Base-by-base conservation (phyloP, 1,139 yeast species). In the Debaryomyces psychrophilus region DNA sequence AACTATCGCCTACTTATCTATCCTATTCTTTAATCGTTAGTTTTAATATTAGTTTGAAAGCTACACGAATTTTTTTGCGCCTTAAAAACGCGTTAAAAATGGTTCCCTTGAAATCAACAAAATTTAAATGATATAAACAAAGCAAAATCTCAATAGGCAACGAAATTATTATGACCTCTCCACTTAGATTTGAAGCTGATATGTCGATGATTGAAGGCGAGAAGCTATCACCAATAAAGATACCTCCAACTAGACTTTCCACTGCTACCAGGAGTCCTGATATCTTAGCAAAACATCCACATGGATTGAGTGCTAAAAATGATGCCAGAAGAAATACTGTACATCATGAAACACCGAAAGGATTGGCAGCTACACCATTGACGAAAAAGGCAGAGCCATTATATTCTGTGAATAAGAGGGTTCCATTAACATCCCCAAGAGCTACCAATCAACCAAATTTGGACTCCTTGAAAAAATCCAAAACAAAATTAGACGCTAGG, bases 301-400 rank as follows among this genome's bases (percentile, higher is more conserved):
- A 79, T 53, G 83, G 83, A 0, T 58, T 79, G 33, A 57, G 68
- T 1, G 73, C 77, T 18, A 72, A 73, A 36, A 62, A 61, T 37
- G 62, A 55, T 7, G 61, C 59, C 14, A 54, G 71, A 46, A 56
- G 69, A 45, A 66, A 64, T 39, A 65, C 70, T 5, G 56, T 65
- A 35, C 68, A 62, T 35, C 47, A 55, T 37, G 43, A 41, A 4
- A 48, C 45, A n/a, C 36, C 40, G 20, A 44, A 41, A 8, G 45
- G 44, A 5, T 50, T 53, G 28, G 49, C 48, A 1, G 45, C 55
- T 12, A 57, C 60, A 4, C 62, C 63, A 4, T 45, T 52, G 41
- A 36, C 47, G 43, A 20, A 46, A 41, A 34, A 44, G 31, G 22
- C 61, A 38, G 36, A 23, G 8, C 33, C 43, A 23, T n/a, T 38